phyloP scores from a whole-genome alignment of 805 yeast genomes.

The Zygosaccharomyces bailii region DNA sequence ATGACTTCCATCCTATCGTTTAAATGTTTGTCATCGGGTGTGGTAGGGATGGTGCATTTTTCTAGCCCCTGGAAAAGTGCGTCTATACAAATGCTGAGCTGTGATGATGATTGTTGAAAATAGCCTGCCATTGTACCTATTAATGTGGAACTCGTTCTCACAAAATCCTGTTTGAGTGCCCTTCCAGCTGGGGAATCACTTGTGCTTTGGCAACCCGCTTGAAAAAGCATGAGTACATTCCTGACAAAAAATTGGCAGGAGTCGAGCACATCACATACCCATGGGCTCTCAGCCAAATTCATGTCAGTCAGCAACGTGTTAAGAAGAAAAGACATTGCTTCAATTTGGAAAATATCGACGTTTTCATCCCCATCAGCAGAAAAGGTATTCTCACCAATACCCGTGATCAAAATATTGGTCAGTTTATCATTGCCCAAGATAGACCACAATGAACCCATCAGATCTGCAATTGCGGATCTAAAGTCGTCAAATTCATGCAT shows the following conservation, averaged over 20 bases:
- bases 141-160: conserved; percentile 30
- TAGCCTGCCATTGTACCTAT: conserved; percentile 33
- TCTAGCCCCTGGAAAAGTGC: conserved; percentile 32
- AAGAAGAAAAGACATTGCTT: conserved; percentile 33
- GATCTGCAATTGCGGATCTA: conserved; percentile 72
- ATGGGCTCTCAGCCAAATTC: conserved; percentile 29
- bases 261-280: conserved; percentile 28
- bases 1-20: conserved; percentile 31
- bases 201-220: conserved; percentile 25
- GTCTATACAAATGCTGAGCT: conserved; percentile 27
- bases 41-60: conserved; percentile 16
- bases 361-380: conserved; percentile 7
- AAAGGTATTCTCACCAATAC: conserved; percentile 24
- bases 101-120: conserved; percentile 22
- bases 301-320: conserved; percentile 28
- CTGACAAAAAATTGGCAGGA: conserved; percentile 25
- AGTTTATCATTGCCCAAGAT: conserved; percentile 48
- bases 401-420: conserved; percentile 30
- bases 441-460: conserved; percentile 68
- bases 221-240: conserved; percentile 26
- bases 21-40: conserved; percentile 12
- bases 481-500: conserved; percentile 58
- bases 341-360: conserved; percentile 30
- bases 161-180: conserved; percentile 28
- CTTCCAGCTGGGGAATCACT: conserved; percentile 16